phyloP scores from a whole-genome alignment of 805 yeast species.

The Ogataea saltuana region DNA sequence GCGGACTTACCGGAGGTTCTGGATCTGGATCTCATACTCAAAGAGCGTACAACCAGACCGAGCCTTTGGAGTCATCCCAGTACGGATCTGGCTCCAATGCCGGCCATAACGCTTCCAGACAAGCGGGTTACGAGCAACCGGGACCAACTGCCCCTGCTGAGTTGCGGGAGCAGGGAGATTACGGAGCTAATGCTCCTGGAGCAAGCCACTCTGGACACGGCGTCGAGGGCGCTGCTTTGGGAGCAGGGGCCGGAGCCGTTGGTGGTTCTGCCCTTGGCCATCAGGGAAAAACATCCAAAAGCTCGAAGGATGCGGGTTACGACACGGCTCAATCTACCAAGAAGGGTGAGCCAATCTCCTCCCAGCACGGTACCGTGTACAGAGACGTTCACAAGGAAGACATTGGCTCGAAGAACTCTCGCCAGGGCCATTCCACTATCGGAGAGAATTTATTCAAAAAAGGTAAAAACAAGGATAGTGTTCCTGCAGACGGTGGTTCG shows the following conservation, averaged over 20 bases:
- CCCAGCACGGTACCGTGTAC: constrained; percentile 21
- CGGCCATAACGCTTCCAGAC: too few species aligned
- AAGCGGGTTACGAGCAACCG: neutral
- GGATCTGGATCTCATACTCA: neutral
- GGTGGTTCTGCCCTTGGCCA: constrained; percentile 4
- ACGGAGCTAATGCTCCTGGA: neutral
- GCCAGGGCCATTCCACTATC: constrained; percentile 9
- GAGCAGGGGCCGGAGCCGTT: constrained; percentile 14
- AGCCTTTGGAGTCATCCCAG: constrained; percentile 1
- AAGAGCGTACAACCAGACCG: constrained; percentile 1
- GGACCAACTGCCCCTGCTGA: constrained; percentile 19
- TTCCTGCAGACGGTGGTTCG: too few species aligned
- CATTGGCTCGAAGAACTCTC: constrained; percentile 7
- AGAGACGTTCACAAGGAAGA: constrained; percentile 18
- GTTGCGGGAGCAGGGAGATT: constrained; percentile 5
- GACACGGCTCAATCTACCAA: neutral
- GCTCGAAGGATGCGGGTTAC: too few species aligned
- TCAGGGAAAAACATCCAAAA: neutral
- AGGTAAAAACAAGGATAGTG: neutral
- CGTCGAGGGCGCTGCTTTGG: constrained; percentile 7
- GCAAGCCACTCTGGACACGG: neutral
- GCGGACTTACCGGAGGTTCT: neutral
- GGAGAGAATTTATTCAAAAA: constrained; percentile 5
- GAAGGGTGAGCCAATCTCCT: constrained; percentile 2
- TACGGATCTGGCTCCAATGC: too few species aligned